A percentile compares a stretch with the other conserved stretches of the same genome.
Evolutionary conservation across 176 grass and related monocot species (phyloP).

Genomic region (Triticum timopheevii): DNA sequence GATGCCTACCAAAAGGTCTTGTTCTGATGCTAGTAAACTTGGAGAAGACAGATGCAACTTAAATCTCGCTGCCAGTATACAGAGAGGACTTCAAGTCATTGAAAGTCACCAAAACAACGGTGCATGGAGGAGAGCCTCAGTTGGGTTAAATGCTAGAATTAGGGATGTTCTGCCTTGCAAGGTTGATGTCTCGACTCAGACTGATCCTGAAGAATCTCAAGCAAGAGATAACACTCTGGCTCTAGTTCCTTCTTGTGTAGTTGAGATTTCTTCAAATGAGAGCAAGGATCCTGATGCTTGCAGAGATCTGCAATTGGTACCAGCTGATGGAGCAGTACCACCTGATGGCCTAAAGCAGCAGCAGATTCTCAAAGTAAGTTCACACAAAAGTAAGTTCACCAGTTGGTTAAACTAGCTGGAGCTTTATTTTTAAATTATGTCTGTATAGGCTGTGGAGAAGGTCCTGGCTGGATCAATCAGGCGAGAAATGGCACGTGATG

Average conservation of each 20-base stretch:
- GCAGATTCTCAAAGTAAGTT: constrained; percentile 70
- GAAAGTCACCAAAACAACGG: constrained; percentile 61
- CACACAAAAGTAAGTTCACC: background rate
- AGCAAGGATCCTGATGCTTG: constrained; percentile 40
- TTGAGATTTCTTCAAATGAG: constrained; percentile 45
- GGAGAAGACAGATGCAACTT: constrained; percentile 39
- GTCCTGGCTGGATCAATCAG: constrained; percentile 87
- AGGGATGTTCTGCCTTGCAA: constrained; percentile 69
- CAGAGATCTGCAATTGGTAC: constrained; percentile 64
- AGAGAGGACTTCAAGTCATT: constrained; percentile 79
- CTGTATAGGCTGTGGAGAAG: constrained; percentile 82
- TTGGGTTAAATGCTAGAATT: constrained; percentile 68
- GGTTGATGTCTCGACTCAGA: constrained; percentile 83
- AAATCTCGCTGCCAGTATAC: constrained; percentile 78
- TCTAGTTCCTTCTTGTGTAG: constrained; percentile 44
- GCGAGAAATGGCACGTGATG: constrained; percentile 92
- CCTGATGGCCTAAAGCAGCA: constrained; percentile 55
- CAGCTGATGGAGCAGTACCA: constrained; percentile 42
- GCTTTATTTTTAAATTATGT: constrained; percentile 26
- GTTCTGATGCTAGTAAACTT: constrained; percentile 34
- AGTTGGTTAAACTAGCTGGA: background rate
- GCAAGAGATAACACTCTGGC: constrained; percentile 53
- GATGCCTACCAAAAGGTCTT: constrained; percentile 39
- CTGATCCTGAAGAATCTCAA: constrained; percentile 58
- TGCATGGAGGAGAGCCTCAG: constrained; percentile 70